A percentile compares a stretch with the other conserved stretches of the same genome.
phyloP scores from a whole-genome alignment of 2,329 filamentous ascomycete species.

The Diaporthe amygdali region DNA sequence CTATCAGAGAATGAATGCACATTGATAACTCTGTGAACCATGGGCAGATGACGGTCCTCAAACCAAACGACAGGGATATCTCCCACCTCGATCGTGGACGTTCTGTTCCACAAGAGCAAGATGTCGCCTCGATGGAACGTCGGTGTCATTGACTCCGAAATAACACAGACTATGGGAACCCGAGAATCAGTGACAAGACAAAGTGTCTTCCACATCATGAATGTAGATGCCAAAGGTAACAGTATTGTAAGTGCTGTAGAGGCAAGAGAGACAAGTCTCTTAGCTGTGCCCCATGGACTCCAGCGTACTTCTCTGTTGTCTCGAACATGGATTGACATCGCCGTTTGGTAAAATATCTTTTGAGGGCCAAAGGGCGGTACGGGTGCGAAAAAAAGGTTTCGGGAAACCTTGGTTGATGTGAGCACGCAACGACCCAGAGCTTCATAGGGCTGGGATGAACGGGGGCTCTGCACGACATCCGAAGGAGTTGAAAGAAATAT shows the following conservation, averaged over 20 bases:
- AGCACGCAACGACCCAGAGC: too few relatives aligned
- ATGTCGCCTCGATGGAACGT: slow-evolving; percentile 33
- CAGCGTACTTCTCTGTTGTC: too few relatives aligned
- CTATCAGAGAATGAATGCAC: slow-evolving; percentile 19
- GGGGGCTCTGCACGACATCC: too few relatives aligned
- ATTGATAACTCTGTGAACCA: slow-evolving; percentile 32
- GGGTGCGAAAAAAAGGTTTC: too few relatives aligned
- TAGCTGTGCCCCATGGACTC: too few relatives aligned
- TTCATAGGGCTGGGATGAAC: too few relatives aligned
- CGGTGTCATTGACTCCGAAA: slow-evolving; percentile 34
- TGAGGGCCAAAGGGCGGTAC: too few relatives aligned
- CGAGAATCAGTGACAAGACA: slow-evolving; percentile 28
- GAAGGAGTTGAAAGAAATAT: too few relatives aligned
- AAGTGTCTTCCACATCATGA: slow-evolving; percentile 32
- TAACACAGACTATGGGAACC: slow-evolving; percentile 27
- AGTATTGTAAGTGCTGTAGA: background rate
- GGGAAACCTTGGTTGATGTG: too few relatives aligned
- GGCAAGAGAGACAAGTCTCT: background rate
- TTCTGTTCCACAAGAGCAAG: slow-evolving; percentile 30
- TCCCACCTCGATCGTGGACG: slow-evolving; percentile 23
- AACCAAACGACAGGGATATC: slow-evolving; percentile 36
- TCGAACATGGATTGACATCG: too few relatives aligned
- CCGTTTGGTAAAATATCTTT: too few relatives aligned
- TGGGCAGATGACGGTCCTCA: slow-evolving; percentile 27
- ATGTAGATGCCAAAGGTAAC: slow-evolving; percentile 24